These are phyloP conservation scores for Berkeleyomyces basicola DNA, from an alignment of 2,329 filamentous ascomycete genomes.

Conservation along the genomic window DNA sequence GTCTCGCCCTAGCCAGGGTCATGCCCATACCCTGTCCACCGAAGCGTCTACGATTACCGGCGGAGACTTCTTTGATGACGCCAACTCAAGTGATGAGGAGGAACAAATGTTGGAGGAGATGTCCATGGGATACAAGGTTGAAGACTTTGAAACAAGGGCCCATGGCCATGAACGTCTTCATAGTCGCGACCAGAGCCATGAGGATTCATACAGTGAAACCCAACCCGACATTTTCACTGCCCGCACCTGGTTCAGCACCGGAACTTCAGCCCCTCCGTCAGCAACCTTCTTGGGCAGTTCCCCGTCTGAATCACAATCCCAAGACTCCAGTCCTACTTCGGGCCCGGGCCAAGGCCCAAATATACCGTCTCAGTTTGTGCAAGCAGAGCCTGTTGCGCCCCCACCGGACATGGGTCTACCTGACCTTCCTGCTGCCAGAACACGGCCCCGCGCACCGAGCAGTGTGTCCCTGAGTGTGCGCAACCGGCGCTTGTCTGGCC, in stretches of 20 bases:
- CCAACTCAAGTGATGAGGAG: slow-evolving; percentile 51
- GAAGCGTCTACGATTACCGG: slow-evolving; percentile 5
- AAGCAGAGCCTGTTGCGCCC: neutral
- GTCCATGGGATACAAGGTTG: slow-evolving; percentile 65
- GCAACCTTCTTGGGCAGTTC: slow-evolving; percentile 6
- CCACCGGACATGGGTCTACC: slow-evolving; percentile 1
- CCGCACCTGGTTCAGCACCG: slow-evolving; percentile 12
- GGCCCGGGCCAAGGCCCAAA: neutral
- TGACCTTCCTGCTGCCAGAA: neutral
- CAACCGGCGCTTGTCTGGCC: slow-evolving; percentile 62
- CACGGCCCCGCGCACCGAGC: slow-evolving; percentile 7
- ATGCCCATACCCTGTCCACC: neutral
- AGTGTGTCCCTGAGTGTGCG: slow-evolving; percentile 37
- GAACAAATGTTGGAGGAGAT: slow-evolving; percentile 75
- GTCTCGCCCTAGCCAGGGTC: neutral
- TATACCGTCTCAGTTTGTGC: neutral
- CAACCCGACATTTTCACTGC: neutral
- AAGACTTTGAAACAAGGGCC: slow-evolving; percentile 58
- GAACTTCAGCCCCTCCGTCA: slow-evolving; percentile 9
- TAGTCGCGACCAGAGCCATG: neutral
- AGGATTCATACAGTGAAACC: neutral
- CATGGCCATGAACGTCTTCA: neutral
- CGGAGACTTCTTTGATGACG: slow-evolving; percentile 39
- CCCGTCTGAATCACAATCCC: neutral
- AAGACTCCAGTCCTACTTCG: neutral